These are phyloP conservation scores for Cercospora sp. DNA, from an alignment of 2,329 filamentous ascomycete species.

Conservation along the genomic window DNA sequence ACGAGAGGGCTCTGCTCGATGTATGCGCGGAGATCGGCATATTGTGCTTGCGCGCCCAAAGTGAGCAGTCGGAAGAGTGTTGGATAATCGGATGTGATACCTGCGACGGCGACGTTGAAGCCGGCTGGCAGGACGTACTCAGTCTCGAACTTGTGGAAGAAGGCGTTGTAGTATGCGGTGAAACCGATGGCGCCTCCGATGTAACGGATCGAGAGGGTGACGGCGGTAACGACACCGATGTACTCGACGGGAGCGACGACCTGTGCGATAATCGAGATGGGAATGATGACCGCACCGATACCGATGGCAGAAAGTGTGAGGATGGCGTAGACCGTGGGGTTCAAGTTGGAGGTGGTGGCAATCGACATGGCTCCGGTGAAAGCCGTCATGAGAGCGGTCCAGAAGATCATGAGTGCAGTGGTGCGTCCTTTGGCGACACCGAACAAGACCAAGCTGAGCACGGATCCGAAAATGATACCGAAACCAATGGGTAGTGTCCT, in stretches of 20 bases:
- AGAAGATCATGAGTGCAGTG: constrained; percentile 60
- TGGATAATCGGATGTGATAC: constrained; percentile 21
- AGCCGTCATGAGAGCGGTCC: constrained; percentile 65
- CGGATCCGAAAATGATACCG: constrained; percentile 62
- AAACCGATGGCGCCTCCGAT: constrained; percentile 63
- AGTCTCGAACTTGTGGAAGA: constrained; percentile 43
- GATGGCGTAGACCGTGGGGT: constrained; percentile 44
- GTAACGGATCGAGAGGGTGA: constrained; percentile 68
- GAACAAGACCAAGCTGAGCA: constrained; percentile 59
- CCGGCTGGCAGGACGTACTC: constrained; percentile 25
- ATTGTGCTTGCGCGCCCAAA: constrained; percentile 28
- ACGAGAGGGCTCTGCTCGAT: constrained; percentile 24
- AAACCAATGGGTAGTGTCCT: constrained; percentile 66
- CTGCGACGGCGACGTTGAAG: constrained; percentile 23
- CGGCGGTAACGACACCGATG: constrained; percentile 67
- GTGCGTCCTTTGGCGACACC: constrained; percentile 60
- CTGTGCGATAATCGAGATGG: constrained; percentile 64
- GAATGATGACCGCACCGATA: constrained; percentile 69
- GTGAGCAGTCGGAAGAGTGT: constrained; percentile 28
- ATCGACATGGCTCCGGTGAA: constrained; percentile 42
- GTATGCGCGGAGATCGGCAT: constrained; percentile 19
- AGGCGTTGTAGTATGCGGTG: constrained; percentile 55
- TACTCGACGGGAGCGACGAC: constrained; percentile 69
- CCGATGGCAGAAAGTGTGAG: constrained; percentile 62
- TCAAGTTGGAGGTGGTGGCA: constrained; percentile 32